A percentile compares a stretch with the other conserved stretches of the same genome.
phyloP scores from a whole-genome alignment of 1,139 yeast genomes.

The Candida albicans region DNA sequence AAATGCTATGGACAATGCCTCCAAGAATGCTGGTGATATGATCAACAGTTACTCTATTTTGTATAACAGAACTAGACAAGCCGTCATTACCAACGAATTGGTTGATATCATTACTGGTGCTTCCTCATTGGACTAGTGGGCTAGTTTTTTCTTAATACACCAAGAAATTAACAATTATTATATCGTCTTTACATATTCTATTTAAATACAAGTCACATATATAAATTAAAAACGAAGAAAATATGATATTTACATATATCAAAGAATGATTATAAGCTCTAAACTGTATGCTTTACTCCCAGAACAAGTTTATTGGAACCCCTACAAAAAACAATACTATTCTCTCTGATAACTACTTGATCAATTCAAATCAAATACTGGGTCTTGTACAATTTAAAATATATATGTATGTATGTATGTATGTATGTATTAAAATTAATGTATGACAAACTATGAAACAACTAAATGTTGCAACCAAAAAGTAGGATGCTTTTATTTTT shows the following conservation, averaged over 20 bases:
- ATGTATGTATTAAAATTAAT: no score
- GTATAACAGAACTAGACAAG: constrained; percentile 99
- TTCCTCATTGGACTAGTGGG: constrained; percentile 88
- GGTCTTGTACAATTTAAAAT: no score
- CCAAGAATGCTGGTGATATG: constrained; percentile 99
- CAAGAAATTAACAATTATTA: not conserved
- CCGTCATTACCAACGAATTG: constrained; percentile 98
- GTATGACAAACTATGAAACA: not conserved
- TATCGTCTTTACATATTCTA: not conserved
- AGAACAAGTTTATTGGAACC: no score
- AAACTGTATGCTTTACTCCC: no score
- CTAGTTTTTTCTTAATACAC: not conserved
- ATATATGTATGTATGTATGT: no score
- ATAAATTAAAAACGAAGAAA: not conserved
- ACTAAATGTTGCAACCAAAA: not conserved
- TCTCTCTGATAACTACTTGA: no score
- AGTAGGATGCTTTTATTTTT: no score
- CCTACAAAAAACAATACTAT: no score
- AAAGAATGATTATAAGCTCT: no score
- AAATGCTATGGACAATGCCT: constrained; percentile 99
- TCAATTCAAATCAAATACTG: no score
- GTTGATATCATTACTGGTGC: constrained; percentile 99
- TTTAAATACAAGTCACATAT: not conserved
- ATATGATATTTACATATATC: not conserved
- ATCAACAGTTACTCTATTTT: constrained; percentile 91